These are phyloP conservation scores for Saccharum officinarum DNA, from an alignment of 176 grass and related monocot genomes.

Conservation along the genomic window DNA sequence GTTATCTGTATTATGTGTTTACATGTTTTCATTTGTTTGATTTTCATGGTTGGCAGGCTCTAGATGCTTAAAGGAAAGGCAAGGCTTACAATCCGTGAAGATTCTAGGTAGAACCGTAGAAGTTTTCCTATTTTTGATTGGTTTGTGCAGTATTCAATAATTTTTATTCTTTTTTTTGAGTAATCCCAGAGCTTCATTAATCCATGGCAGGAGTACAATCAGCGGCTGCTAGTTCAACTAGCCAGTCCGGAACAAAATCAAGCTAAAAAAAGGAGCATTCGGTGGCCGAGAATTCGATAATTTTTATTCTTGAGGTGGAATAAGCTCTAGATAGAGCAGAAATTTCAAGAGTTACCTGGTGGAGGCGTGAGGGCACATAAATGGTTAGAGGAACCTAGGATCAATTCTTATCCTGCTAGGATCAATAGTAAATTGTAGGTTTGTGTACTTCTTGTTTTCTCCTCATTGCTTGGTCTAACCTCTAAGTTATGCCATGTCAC, in stretches of 20 bases:
- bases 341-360: conserved; percentile 28
- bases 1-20: conserved; percentile 3
- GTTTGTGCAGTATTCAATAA: conserved; percentile 42
- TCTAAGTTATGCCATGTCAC: neutral
- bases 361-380: neutral
- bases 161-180: neutral
- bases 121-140: conserved; percentile 31
- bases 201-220: no score
- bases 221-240: no score
- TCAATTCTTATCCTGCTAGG: neutral
- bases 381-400: neutral
- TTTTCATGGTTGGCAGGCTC: conserved; percentile 48
- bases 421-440: no score
- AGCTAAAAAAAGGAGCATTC: no score
- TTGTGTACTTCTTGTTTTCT: neutral
- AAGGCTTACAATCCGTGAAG: conserved; percentile 51
- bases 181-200: no score
- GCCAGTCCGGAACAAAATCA: no score
- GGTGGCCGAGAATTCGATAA: no score
- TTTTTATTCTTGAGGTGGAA: no score
- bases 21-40: neutral
- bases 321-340: conserved; percentile 7
- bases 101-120: conserved; percentile 18
- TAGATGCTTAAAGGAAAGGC: conserved; percentile 85
- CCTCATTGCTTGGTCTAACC: neutral